Conservation (phyloP, 2,329 filamentous ascomycete species). For the Epichloe uncinata region DNA sequence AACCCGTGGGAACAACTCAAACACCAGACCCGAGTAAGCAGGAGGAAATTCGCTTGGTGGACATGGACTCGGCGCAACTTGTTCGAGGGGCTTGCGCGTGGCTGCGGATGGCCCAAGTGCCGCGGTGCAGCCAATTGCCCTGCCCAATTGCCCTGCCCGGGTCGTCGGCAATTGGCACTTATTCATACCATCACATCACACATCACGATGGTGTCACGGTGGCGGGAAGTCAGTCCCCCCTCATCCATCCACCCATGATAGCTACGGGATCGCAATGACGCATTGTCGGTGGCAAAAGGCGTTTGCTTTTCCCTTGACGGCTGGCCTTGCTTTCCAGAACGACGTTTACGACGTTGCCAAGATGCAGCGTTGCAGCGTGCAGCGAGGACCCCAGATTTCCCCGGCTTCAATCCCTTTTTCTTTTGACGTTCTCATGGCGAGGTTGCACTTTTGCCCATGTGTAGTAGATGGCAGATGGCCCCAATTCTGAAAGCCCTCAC, state of each 20-base stretch:
- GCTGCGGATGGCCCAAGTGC: not conserved
- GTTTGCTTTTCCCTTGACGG: not conserved
- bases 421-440: conserved; percentile 2
- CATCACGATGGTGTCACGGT: not conserved
- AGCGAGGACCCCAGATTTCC: not conserved
- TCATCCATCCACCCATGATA: too few species aligned
- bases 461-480: not conserved
- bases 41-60: not conserved
- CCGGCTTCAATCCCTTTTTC: not conserved
- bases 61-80: not conserved
- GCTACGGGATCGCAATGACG: too few species aligned
- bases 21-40: not conserved
- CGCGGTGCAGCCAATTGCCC: not conserved
- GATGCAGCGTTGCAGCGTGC: not conserved
- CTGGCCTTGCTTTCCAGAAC: not conserved
- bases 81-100: not conserved
- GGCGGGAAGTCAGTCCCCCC: too few species aligned
- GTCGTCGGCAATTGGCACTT: not conserved
- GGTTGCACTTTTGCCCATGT: not conserved
- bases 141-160: not conserved
- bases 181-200: not conserved
- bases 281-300: too few species aligned
- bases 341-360: not conserved
- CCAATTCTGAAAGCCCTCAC: not conserved
- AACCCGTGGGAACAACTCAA: not conserved